Evolutionary conservation across 192 early-diverging fungal genomes (phyloP).

Genomic region (Linnemannia exigua): DNA sequence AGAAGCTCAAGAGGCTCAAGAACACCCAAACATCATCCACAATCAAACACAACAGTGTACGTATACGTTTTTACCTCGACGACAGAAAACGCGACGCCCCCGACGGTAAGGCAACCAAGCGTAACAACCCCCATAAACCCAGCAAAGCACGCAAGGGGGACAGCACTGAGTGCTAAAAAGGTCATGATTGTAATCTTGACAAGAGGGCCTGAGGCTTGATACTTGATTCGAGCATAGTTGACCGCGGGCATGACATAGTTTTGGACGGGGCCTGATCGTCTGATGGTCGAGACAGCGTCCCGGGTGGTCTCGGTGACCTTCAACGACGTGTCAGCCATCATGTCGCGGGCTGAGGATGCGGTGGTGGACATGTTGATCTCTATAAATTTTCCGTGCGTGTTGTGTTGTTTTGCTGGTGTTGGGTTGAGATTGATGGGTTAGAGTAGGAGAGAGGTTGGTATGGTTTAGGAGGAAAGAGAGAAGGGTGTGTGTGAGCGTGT

Average conservation of each 20-base stretch:
- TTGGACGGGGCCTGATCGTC: slow-evolving; percentile 15
- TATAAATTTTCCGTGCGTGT: too few relatives aligned
- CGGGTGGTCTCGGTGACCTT: slow-evolving; percentile 25
- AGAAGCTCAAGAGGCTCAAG: not conserved
- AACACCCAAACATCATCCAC: not conserved
- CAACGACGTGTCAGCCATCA: slow-evolving; percentile 10
- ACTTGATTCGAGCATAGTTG: slow-evolving; percentile 5
- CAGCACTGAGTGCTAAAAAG: slow-evolving; percentile 18
- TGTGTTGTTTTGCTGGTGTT: not conserved
- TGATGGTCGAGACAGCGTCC: slow-evolving; percentile 1
- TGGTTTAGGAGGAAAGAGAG: not conserved
- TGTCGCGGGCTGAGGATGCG: slow-evolving; percentile 11
- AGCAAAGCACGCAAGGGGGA: slow-evolving; percentile 28
- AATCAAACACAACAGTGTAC: not conserved
- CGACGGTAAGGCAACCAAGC: slow-evolving; percentile 25
- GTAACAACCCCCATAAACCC: slow-evolving; percentile 40
- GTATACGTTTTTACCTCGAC: slow-evolving; percentile 31
- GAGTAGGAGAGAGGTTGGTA: not conserved
- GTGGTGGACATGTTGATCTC: not conserved
- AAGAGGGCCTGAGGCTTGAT: not conserved
- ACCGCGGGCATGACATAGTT: slow-evolving; percentile 16
- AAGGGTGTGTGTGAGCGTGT: not conserved
- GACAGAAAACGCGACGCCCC: slow-evolving; percentile 19
- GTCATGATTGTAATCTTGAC: slow-evolving; percentile 14
- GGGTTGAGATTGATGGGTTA: not conserved